Evolutionary conservation across 257 asterid genomes (phyloP), one percentile per base, ranked within the genome.

Genomic region (Solanum habrochaites): DNA sequence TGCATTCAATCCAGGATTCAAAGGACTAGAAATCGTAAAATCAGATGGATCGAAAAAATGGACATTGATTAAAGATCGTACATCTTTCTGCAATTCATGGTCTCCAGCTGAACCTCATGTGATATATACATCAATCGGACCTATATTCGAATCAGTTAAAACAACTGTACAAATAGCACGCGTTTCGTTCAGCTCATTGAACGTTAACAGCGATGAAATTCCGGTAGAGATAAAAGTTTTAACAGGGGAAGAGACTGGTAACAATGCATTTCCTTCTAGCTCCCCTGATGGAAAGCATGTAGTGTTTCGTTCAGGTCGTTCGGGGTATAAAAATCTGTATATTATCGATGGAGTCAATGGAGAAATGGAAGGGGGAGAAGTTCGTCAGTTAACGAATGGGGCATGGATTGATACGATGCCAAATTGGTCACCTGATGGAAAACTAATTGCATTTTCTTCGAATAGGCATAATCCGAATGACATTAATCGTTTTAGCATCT

Each of bases 351-450:
- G 98, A 7, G 14, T 90, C 1, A 71, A 89, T 1, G 98, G 99
- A 16, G 99, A 96, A 64, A 75, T 73, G 2, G 92, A 90, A 37
- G 92, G 95, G 23, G 95, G 94, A 9, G 88, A 89, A 29, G 90
- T 93, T 72, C 93, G 93, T 23, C 94, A 64, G 43, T 73, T 96
- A 86, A 96, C 98, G 0, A 86, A 93, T 1, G 99, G 99, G 3
- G 89, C 94, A 18, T 95, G 98, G 98, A 95, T 93, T 8, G 99
- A 96, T 60, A 96, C 99, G 5, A 95, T 96, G 98, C 98, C 99
- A 8, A 91, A 91, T 90, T 96, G 99, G 98, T 93, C 98, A n/a
- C 97, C 98, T 0, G 95, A 94, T 39, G 98, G 98, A 70, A 87
- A 93, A 31, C n/a, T 90, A 8, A 95, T 96, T 37, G 98, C 98